phyloP scores from a whole-genome alignment of 768 basidiomycete genomes.

The Phanerochaete carnosa region DNA sequence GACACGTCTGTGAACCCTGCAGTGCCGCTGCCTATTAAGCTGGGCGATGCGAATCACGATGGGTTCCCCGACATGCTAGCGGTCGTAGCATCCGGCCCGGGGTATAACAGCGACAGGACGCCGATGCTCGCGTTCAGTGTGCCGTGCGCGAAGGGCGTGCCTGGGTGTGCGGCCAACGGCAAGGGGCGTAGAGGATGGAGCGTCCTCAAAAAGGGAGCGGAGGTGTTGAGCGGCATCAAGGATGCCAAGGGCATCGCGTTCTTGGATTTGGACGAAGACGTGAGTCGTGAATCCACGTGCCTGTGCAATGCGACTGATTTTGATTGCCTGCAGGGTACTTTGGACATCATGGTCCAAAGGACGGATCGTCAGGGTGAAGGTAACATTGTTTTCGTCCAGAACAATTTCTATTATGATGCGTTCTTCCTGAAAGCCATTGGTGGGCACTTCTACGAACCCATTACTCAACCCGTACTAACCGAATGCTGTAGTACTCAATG shows the following conservation, averaged over 20 bases:
- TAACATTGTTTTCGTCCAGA: conserved; percentile 80
- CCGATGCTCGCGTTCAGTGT: conserved; percentile 65
- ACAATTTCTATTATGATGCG: conserved; percentile 97
- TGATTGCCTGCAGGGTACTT: conserved; percentile 59
- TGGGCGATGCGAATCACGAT: conserved; percentile 91
- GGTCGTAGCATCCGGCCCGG: conserved; percentile 46
- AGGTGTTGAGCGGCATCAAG: conserved; percentile 58
- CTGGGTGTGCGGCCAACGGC: conserved; percentile 54
- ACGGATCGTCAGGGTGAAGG: conserved; percentile 64
- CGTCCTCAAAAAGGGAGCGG: conserved; percentile 52
- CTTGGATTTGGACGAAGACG: conserved; percentile 94
- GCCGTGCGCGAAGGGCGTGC: conserved; percentile 49
- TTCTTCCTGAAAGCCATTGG: conserved; percentile 98
- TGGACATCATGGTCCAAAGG: conserved; percentile 91
- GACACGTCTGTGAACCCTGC: conserved; percentile 65
- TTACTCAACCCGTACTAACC: neutral
- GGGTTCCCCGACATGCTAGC: conserved; percentile 89
- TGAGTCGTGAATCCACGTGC: conserved; percentile 38
- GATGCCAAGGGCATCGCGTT: conserved; percentile 82
- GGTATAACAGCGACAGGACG: conserved; percentile 35
- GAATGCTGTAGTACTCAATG: conserved; percentile 69
- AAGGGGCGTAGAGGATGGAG: conserved; percentile 62
- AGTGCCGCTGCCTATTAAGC: conserved; percentile 71
- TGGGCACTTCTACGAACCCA: conserved; percentile 32
- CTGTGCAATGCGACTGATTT: neutral